Evolutionary conservation across 805 yeast genomes (phyloP), one percentile per base, ranked within the genome.

Genomic region (Teunomyces cretensis): DNA sequence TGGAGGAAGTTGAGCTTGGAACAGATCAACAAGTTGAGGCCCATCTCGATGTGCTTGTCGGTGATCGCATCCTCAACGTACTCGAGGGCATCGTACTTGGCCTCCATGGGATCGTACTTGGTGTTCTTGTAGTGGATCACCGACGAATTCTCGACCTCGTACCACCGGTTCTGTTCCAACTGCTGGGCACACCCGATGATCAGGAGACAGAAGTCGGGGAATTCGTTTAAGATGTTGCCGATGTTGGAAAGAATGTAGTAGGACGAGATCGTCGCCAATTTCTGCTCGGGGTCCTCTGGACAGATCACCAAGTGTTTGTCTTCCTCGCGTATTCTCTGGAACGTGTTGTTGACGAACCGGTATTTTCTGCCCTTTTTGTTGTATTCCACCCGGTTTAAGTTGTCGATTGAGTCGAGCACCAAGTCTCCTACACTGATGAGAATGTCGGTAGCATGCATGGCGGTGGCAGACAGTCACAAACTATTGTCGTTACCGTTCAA

Each of bases 1-100:
- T 78, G 83, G 44, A 78, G 64, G 51, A 78, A 79, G 53, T 78
- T 76, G 48, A 78, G 65, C 49, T 76, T 77, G 13, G 80, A 60
- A 14, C 78, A 73, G 26, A 72, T 61, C 47, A 78, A 45, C 13
- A 79, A 56, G 49, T 66, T 62, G 36, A 70, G 58, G 3, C 82
- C 83, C 53, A 62, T 60, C 22, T 53, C 50, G 32, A 78, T 61
- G 50, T 78, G 79, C 4, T 56, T 44, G 0, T 59, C 59, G 1
- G 57, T 49, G 4, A 72, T 66, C 2, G 48, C 43, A 3, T 54
- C 38, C 13, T 62, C 57, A 46, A 61, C 24, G 39, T 53, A 75
- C 2, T 57, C 62, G 27, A 73, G 48, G 3, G 78, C 76, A 13
- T 60, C 64, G 6, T 55, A 55, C 16, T 57, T 53, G 30, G 57